Percentiles rank a stretch among this genome's conserved stretches.
Evolutionary conservation across 176 grass and related monocot species (phyloP).

Genomic region (Oryza glaberrima): DNA sequence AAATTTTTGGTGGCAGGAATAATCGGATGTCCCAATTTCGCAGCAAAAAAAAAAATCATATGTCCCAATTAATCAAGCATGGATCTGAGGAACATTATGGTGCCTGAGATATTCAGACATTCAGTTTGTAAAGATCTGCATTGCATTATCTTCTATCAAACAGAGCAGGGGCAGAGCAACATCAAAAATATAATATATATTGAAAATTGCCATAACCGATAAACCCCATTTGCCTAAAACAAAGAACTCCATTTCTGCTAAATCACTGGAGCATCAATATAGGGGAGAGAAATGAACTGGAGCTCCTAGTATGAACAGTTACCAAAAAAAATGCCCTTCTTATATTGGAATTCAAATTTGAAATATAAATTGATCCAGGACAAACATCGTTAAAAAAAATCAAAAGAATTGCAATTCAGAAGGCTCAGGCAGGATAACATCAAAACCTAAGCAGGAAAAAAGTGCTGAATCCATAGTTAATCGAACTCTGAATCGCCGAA

Average conservation of each 20-base stretch:
- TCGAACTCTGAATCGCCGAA: neutral
- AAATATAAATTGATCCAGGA: too few relatives aligned
- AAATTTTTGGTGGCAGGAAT: neutral
- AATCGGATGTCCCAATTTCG: neutral
- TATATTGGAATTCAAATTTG: neutral
- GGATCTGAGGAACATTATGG: neutral
- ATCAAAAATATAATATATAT: neutral
- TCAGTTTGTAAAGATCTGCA: neutral
- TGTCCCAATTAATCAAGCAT: neutral
- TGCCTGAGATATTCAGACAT: neutral
- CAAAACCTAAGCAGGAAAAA: neutral
- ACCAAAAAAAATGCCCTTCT: neutral
- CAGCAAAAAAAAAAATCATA: too few relatives aligned
- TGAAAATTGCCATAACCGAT: neutral
- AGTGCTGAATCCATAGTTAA: neutral
- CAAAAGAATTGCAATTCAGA: neutral
- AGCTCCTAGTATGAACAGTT: neutral
- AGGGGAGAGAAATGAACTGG: neutral
- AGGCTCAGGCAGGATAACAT: neutral
- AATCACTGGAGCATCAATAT: neutral
- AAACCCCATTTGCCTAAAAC: neutral
- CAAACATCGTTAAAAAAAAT: neutral
- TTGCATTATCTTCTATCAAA: neutral
- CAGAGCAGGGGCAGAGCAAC: neutral
- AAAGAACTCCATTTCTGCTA: neutral